Conservation (phyloP, 208 protist genomes). For the Leishmania major region DNA sequence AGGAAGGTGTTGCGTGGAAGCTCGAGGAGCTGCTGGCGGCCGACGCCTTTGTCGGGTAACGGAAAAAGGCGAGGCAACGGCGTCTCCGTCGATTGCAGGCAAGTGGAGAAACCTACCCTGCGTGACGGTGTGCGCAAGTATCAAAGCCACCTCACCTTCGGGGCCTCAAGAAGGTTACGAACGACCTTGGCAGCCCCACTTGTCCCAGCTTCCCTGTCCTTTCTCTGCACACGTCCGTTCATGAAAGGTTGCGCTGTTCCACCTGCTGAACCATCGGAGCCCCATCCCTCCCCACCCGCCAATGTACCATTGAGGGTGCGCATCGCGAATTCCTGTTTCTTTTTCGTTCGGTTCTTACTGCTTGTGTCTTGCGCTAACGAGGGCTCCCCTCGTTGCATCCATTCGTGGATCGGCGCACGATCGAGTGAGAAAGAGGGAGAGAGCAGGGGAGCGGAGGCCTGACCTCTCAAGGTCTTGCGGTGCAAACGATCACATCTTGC, state of each 20-base stretch:
- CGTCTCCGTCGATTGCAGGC: background rate
- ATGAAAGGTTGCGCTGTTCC: background rate
- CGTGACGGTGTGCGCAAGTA: background rate
- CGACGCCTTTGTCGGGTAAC: background rate
- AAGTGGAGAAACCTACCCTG: background rate
- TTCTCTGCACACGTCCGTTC: background rate
- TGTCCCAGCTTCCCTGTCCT: background rate
- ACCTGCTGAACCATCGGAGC: background rate
- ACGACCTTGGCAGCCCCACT: background rate
- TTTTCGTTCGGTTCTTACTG: background rate
- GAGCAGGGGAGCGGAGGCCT: no score
- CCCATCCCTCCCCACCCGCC: background rate
- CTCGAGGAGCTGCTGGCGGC: conserved; percentile 52
- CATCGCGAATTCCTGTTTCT: background rate
- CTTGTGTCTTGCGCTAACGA: background rate
- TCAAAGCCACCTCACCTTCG: background rate
- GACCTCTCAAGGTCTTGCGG: background rate
- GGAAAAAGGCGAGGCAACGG: background rate
- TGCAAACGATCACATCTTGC: background rate
- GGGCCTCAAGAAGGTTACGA: background rate
- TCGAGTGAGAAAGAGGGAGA: background rate
- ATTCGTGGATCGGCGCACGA: background rate
- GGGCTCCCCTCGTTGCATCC: background rate
- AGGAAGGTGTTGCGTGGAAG: conserved; percentile 62
- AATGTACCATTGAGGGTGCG: background rate